Conservation (phyloP, 768 basidiomycete genomes). For the Boletus pseudopeckii region DNA sequence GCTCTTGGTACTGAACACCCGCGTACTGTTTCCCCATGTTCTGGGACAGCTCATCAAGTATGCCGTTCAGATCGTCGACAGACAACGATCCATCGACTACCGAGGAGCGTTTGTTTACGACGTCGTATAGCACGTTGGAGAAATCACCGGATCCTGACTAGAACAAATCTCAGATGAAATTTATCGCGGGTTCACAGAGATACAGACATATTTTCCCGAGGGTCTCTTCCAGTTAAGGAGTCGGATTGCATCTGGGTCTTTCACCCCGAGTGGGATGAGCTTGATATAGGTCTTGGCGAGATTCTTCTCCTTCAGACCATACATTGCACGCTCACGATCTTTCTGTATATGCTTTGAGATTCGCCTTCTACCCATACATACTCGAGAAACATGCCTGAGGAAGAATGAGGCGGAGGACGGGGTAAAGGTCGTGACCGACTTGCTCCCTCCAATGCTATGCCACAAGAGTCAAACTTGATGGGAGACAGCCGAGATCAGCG, state of each 20-base stretch:
- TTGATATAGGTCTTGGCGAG: constrained; percentile 91
- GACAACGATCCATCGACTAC: constrained; percentile 71
- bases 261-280: constrained; percentile 76
- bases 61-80: constrained; percentile 78
- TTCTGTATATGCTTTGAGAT: constrained; percentile 50
- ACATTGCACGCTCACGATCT: constrained; percentile 89
- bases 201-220: constrained; percentile 58
- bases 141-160: constrained; percentile 84
- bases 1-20: not conserved
- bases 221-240: constrained; percentile 91
- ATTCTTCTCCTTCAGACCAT: constrained; percentile 93
- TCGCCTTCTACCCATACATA: not conserved
- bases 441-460: constrained; percentile 78
- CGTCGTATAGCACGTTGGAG: constrained; percentile 80
- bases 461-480: constrained; percentile 13
- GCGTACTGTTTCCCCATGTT: constrained; percentile 73
- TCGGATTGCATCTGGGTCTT: constrained; percentile 77
- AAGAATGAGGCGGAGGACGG: constrained; percentile 81
- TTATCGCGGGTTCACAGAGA: not conserved
- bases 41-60: constrained; percentile 74
- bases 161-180: not conserved
- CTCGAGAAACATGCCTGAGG: constrained; percentile 63
- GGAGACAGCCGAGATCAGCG: not conserved
- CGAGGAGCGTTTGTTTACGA: constrained; percentile 80
- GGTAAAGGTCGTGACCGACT: constrained; percentile 86